Percentiles rank a stretch among this genome's conserved stretches.
These are phyloP conservation scores for Lasiosphaeria ovina DNA, from an alignment of 495 filamentous ascomycete species.

Conservation along the genomic window DNA sequence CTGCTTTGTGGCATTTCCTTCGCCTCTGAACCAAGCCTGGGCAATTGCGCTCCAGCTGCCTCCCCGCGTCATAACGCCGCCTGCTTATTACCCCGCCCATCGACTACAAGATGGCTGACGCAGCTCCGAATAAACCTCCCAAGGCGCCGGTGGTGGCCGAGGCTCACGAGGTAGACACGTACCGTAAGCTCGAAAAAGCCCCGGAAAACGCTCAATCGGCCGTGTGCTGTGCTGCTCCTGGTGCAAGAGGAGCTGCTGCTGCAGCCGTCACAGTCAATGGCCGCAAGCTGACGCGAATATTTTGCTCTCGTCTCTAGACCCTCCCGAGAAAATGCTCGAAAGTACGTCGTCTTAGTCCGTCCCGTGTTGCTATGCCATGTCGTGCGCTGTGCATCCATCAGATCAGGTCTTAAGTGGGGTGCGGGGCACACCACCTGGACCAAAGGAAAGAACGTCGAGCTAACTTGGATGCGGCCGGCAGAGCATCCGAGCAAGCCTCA, in stretches of 20 bases:
- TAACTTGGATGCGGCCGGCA: slow-evolving; percentile 36
- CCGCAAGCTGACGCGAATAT: slow-evolving; percentile 17
- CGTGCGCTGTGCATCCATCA: slow-evolving; percentile 12
- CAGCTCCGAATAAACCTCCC: slow-evolving; percentile 51
- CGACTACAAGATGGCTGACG: slow-evolving; percentile 62
- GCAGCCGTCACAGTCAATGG: slow-evolving; percentile 3
- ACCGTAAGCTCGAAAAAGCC: slow-evolving; percentile 46
- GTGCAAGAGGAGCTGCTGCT: background rate
- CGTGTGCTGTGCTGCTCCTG: too few relatives aligned
- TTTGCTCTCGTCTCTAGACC: slow-evolving; percentile 35
- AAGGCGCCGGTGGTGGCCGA: slow-evolving; percentile 73
- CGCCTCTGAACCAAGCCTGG: too few relatives aligned
- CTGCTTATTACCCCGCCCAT: slow-evolving; percentile 23
- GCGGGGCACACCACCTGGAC: slow-evolving; percentile 28
- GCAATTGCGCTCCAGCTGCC: background rate
- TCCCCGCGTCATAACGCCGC: slow-evolving; percentile 14
- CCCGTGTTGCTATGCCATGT: slow-evolving; percentile 15
- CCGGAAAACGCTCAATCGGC: slow-evolving; percentile 19
- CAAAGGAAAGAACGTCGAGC: slow-evolving; percentile 27
- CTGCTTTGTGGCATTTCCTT: too few relatives aligned
- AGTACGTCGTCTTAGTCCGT: slow-evolving; percentile 47
- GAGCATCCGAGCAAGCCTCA: slow-evolving; percentile 61
- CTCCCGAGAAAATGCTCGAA: slow-evolving; percentile 58
- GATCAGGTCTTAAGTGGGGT: slow-evolving; percentile 8
- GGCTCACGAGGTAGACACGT: slow-evolving; percentile 83